A percentile compares a stretch with the other conserved stretches of the same genome.
Evolutionary conservation across 1,139 yeast genomes (phyloP).

Genomic region (Lodderomyces oxycetoniae): DNA sequence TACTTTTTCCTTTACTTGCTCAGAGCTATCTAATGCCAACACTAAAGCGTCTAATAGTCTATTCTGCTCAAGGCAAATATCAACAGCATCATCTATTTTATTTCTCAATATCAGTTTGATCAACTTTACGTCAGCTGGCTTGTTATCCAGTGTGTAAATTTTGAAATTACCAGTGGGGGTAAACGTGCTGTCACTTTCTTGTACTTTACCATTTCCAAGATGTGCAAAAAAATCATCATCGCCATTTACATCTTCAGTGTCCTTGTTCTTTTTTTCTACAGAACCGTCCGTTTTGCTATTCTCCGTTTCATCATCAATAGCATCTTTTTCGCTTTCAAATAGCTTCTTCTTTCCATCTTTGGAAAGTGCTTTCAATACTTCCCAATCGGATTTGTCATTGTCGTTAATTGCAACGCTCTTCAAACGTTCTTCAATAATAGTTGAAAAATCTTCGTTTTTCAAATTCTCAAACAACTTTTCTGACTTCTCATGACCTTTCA

Average conservation of each 20-base stretch:
- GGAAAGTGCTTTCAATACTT: constrained; percentile 55
- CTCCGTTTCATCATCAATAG: constrained; percentile 1
- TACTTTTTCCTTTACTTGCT: constrained; percentile 59
- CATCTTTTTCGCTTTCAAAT: constrained; percentile 15
- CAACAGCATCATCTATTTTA: constrained; percentile 63
- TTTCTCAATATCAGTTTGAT: constrained; percentile 59
- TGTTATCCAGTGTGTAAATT: constrained; percentile 21
- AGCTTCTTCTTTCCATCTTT: constrained; percentile 45
- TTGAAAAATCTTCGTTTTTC: constrained; percentile 47
- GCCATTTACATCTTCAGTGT: constrained; percentile 20
- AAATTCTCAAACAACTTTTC: constrained; percentile 56
- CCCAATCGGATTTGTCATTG: constrained; percentile 71
- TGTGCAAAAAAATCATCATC: constrained; percentile 48
- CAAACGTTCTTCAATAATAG: constrained; percentile 52
- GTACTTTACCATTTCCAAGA: constrained; percentile 30
- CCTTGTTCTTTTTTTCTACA: constrained; percentile 18
- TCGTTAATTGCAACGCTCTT: constrained; percentile 34
- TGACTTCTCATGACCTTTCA: constrained; percentile 35
- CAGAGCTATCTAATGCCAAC: constrained; percentile 70
- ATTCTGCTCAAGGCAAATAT: constrained; percentile 58
- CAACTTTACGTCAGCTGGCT: constrained; percentile 38
- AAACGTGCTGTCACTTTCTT: constrained; percentile 18
- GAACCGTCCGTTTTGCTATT: constrained; percentile 26
- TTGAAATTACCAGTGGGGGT: constrained; percentile 47
- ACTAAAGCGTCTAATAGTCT: constrained; percentile 75